These are phyloP conservation scores for Thielaviopsis ethacetica DNA, from an alignment of 2,329 filamentous ascomycete species.

Conservation along the genomic window DNA sequence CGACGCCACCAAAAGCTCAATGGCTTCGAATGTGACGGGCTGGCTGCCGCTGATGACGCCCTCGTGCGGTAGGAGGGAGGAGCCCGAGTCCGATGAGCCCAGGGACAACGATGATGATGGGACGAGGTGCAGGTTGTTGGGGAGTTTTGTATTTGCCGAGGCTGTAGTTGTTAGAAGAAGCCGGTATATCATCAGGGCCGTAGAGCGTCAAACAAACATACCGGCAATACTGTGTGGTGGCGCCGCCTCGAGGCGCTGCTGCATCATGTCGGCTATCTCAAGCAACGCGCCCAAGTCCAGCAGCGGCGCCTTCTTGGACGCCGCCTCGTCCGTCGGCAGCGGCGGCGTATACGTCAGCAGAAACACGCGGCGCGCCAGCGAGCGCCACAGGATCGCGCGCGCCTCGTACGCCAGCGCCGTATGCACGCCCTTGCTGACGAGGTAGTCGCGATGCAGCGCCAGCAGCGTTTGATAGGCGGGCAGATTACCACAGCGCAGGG, in stretches of 20 bases:
- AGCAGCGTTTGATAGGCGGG: constrained; percentile 56
- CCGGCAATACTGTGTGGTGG: constrained; percentile 8
- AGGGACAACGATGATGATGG: background rate
- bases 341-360: constrained; percentile 61
- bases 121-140: constrained; percentile 8
- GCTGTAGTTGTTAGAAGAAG: constrained; percentile 3
- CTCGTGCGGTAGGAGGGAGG: constrained; percentile 37
- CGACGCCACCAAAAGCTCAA: constrained; percentile 64
- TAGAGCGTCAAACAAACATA: background rate
- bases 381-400: constrained; percentile 71
- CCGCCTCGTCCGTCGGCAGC: constrained; percentile 28
- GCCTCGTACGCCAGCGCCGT: constrained; percentile 61
- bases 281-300: constrained; percentile 57
- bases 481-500: constrained; percentile 61
- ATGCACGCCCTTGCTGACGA: constrained; percentile 59
- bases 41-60: constrained; percentile 49
- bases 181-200: too few relatives aligned
- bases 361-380: constrained; percentile 62
- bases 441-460: constrained; percentile 49
- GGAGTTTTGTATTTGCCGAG: constrained; percentile 5
- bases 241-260: constrained; percentile 41
- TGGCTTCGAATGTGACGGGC: constrained; percentile 40
- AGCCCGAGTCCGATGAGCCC: constrained; percentile 8
- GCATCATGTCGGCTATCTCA: constrained; percentile 45
- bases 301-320: constrained; percentile 50